Conservation (phyloP, 495 filamentous ascomycete species). For the Xylaria palmicola region DNA sequence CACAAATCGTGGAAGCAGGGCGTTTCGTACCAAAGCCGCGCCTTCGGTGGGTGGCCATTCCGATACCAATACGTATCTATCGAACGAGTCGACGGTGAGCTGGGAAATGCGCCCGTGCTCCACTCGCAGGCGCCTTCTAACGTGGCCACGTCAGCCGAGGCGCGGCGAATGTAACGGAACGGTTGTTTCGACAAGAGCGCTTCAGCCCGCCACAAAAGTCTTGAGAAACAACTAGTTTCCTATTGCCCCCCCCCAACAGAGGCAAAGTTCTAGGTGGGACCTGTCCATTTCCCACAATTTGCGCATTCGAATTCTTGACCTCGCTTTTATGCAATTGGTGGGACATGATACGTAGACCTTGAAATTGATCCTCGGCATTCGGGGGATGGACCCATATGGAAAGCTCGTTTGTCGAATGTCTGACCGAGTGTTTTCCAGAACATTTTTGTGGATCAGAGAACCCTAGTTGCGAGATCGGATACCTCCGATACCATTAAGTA, state of each 20-base stretch:
- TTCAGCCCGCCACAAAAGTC: not conserved
- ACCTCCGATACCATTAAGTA: not conserved
- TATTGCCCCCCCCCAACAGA: not conserved
- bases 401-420: not conserved
- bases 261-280: not conserved
- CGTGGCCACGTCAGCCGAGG: not conserved
- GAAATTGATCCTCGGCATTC: not conserved
- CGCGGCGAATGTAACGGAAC: not conserved
- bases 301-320: not conserved
- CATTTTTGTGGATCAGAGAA: not conserved
- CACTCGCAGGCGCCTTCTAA: not conserved
- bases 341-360: not conserved
- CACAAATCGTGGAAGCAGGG: no score
- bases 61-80: not conserved
- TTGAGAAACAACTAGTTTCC: not conserved
- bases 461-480: conserved; percentile 4
- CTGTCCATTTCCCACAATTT: not conserved
- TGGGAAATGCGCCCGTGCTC: not conserved
- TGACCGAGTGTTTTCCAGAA: conserved; percentile 5
- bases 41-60: no score
- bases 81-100: not conserved
- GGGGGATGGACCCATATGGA: not conserved
- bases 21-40: no score
- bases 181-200: not conserved
- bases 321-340: not conserved